Evolutionary conservation across 306 rosid species (phyloP), one percentile per base, ranked within the genome.

Genomic region (Cucurbita maxima): DNA sequence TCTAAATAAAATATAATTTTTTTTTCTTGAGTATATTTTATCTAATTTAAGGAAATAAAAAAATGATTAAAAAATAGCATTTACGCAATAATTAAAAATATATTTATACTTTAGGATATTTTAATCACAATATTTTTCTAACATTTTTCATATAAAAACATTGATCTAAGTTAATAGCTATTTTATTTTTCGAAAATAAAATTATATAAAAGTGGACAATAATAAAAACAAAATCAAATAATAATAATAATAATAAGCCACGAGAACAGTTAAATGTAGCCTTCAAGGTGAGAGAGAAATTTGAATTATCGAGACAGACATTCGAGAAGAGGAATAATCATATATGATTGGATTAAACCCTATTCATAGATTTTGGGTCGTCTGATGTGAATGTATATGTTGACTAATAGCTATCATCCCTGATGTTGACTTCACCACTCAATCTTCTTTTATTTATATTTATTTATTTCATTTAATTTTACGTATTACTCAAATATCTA

Each of bases 281-380:
- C 55, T 68, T 68, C 73, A 68, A 20, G 45, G 18, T 10, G 54
- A n/a, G 16, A 63, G 22, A 41, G 47, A 63, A 38, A 61, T 38
- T 30, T 16, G 20, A 59, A 59, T 60, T 43, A 66, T 66, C 38
- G 6, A 9, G 71, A 64, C 71, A 66, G 34, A 66, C 72, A 66
- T 66, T 66, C 72, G 4, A n/a, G 16, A 43, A 47, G 72, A 8
- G 73, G 41, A 68, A 68, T 68, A 22, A 68, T 68, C 57, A 22
- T 9, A 47, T 47, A 47, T 68, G 57, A 68, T 68, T 68, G 47
- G 57, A 45, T 20, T 68, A 68, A 68, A 68, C 73, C 73, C 73
- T 22, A 68, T 68, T 68, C 73, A 68, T 68, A 45, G 43, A 68
- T 22, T 68, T 68, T 47, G n/a, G 43, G 56, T 56, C 47, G 56